phyloP scores from a whole-genome alignment of 805 yeast species.

The Clavispora fructus region DNA sequence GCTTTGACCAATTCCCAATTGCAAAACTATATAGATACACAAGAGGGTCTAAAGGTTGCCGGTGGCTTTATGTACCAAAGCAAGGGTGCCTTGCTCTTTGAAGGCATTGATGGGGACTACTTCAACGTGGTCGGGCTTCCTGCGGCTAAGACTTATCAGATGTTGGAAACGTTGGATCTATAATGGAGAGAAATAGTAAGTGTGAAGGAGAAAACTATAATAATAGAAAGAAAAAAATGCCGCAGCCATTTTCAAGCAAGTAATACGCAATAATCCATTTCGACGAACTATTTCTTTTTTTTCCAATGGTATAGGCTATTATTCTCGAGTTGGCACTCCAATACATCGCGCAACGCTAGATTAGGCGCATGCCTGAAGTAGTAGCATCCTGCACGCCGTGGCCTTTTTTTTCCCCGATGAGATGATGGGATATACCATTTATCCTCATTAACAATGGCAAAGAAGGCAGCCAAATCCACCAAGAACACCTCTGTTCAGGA shows the following conservation, averaged over 20 bases:
- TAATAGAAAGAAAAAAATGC: too few relatives aligned
- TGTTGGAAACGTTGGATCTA: slow-evolving; percentile 24
- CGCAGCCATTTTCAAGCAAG: too few relatives aligned
- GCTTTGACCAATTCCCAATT: slow-evolving; percentile 51
- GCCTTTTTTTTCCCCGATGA: slow-evolving; percentile 11
- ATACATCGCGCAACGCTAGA: background rate
- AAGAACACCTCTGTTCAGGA: slow-evolving; percentile 9
- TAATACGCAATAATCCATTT: too few relatives aligned
- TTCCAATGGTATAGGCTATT: too few relatives aligned
- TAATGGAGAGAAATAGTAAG: too few relatives aligned
- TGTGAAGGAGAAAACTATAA: too few relatives aligned
- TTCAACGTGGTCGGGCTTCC: slow-evolving; percentile 89
- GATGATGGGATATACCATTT: slow-evolving; percentile 4
- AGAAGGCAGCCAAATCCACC: slow-evolving; percentile 13
- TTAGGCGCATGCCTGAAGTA: background rate
- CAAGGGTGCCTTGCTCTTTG: slow-evolving; percentile 59
- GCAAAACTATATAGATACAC: slow-evolving; percentile 55
- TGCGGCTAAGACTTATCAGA: slow-evolving; percentile 46
- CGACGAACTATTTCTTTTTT: too few relatives aligned
- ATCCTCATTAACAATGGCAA: slow-evolving; percentile 18
- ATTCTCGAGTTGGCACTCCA: background rate
- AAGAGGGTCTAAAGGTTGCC: slow-evolving; percentile 78
- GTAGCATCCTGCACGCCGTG: slow-evolving; percentile 7
- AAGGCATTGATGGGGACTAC: slow-evolving; percentile 69
- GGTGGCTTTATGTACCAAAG: slow-evolving; percentile 91